Percentiles rank a stretch among this genome's conserved stretches.
Conservation (phyloP, 2,329 filamentous ascomycete species). For the Teratosphaeria viscida region DNA sequence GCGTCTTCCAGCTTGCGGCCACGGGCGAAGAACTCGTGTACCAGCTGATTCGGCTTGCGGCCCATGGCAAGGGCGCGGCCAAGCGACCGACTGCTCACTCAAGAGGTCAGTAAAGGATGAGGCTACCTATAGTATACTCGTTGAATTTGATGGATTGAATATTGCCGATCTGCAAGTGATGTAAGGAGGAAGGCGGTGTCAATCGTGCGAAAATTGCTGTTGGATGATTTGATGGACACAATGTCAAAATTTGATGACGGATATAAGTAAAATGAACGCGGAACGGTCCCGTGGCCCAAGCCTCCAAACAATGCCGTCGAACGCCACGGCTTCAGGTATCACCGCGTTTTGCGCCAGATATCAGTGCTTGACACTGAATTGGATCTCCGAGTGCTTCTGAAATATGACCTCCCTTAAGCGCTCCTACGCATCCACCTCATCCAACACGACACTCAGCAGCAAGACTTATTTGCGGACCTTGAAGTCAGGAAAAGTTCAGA, state of each 20-base stretch:
- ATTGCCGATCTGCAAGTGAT: not conserved
- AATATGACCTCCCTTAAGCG: slow-evolving; percentile 55
- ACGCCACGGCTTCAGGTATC: not conserved
- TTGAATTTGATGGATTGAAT: not conserved
- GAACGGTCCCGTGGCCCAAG: not conserved
- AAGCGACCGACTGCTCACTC: slow-evolving; percentile 1
- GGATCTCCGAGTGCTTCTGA: not conserved
- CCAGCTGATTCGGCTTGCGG: slow-evolving; percentile 71
- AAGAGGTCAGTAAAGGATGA: slow-evolving; percentile 4
- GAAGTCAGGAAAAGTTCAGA: slow-evolving; percentile 93
- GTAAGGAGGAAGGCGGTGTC: not conserved
- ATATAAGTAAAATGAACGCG: not conserved
- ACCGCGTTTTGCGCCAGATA: not conserved
- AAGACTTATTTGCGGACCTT: slow-evolving; percentile 94
- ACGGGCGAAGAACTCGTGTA: slow-evolving; percentile 79
- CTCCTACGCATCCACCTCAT: slow-evolving; percentile 45
- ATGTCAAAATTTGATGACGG: not conserved
- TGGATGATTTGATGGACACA: not conserved
- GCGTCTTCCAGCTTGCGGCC: slow-evolving; percentile 79
- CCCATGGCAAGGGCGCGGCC: slow-evolving; percentile 47
- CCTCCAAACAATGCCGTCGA: not conserved
- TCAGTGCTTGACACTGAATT: not conserved
- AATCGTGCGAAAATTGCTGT: not conserved
- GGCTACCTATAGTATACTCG: not conserved
- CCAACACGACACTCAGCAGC: slow-evolving; percentile 65